Percentiles rank a stretch among this genome's conserved stretches.
These are phyloP conservation scores for Pulveroboletus sp. DNA, from an alignment of 768 basidiomycete species.

Conservation along the genomic window DNA sequence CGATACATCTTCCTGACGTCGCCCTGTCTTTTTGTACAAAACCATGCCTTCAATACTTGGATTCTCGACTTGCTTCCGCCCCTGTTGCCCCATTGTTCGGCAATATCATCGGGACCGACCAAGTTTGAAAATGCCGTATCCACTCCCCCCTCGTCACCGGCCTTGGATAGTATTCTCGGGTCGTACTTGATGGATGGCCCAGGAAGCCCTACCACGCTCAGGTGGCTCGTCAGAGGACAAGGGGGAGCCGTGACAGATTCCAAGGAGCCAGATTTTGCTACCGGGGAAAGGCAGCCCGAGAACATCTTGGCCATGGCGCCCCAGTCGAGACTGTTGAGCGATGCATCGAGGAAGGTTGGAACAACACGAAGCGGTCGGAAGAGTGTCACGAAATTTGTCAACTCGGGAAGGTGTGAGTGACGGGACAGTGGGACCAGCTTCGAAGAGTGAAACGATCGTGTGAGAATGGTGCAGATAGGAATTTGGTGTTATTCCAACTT, in stretches of 20 bases:
- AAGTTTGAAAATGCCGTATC: slow-evolving; percentile 65
- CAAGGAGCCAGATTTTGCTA: slow-evolving; percentile 5
- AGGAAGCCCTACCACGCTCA: slow-evolving; percentile 14
- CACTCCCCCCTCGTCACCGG: slow-evolving; percentile 25
- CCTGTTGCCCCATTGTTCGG: slow-evolving; percentile 54
- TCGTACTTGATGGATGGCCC: slow-evolving; percentile 17
- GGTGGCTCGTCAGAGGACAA: slow-evolving; percentile 18
- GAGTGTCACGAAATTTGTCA: slow-evolving; percentile 74
- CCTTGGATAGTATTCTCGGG: not conserved
- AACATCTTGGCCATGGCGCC: slow-evolving; percentile 70
- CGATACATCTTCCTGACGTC: slow-evolving; percentile 34
- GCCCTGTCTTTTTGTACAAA: slow-evolving; percentile 36
- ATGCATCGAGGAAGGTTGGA: slow-evolving; percentile 71
- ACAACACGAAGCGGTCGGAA: slow-evolving; percentile 77
- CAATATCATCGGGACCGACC: slow-evolving; percentile 53
- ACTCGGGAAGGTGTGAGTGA: slow-evolving; percentile 86
- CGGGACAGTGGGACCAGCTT: slow-evolving; percentile 83
- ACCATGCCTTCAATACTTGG: slow-evolving; percentile 41
- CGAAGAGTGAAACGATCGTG: not conserved
- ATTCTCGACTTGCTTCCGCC: slow-evolving; percentile 44
- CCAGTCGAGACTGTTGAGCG: slow-evolving; percentile 64
- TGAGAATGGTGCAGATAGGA: not conserved
- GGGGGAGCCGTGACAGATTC: slow-evolving; percentile 22
- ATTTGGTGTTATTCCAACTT: slow-evolving; percentile 11
- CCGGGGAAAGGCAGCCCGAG: slow-evolving; percentile 43